Base-by-base conservation (phyloP, 2,329 filamentous ascomycete species). In the Colletotrichum zoysiae region DNA sequence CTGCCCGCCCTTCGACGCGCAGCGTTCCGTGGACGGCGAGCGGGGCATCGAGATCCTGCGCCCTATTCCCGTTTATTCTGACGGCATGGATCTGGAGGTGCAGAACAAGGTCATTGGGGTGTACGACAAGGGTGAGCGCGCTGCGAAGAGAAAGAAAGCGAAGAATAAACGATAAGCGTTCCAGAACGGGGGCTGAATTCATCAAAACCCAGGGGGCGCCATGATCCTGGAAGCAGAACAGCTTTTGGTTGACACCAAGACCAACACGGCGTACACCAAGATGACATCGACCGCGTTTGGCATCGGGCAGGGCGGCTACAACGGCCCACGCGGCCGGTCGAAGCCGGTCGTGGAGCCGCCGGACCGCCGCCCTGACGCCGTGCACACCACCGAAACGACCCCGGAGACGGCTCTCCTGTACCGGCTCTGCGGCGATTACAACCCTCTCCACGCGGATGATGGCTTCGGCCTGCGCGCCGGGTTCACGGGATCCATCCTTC, bases 391-490 rank as follows among this genome's bases (percentile, higher is more conserved):
- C 38, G 75, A 81, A 70, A 85, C 84, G 0, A 82, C 78, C 0
- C 77, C 78, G 0, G 83, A 85, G 74, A 77, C 77, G 5, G 81
- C 82, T 0, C 76, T 85, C 2, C 76, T 86, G 0, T 85, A 86
- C 64, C 77, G 84, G 2, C 76, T 86, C 12, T 85, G 83, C 73
- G 84, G 85, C 0, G 85, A 86, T 70, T 86, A 86, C 75, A 86
- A 86, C 71, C 84, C 85, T 8, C 77, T 85, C 57, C 84, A 85
- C 74, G 84, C 80, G 1, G 82, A 83, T 62, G 82, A 83, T n/a
- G 79, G 77, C 20, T 83, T 83, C 53, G 83, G 83, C 1, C 76
- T 76, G 72, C 78, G 78, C 7, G 82, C 83, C 11, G 85, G 85
- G 18, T 86, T 86, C 74, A 82, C 82, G 48, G 83, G 83, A 1